Base-by-base conservation (phyloP, 164 flowering plant species). In the Nelumbo lutea region DNA sequence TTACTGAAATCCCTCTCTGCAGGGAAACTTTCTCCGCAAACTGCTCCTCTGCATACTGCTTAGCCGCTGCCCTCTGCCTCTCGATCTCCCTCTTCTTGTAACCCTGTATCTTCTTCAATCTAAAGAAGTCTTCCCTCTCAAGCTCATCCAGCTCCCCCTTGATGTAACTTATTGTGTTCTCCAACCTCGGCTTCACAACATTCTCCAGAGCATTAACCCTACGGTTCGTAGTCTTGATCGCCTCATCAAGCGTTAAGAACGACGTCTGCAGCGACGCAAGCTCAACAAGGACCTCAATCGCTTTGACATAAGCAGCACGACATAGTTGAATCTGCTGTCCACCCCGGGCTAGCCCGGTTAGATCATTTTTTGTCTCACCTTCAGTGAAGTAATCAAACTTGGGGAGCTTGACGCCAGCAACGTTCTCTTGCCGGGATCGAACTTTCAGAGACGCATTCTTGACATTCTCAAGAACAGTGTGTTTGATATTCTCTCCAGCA, bases 201-300 rank as follows among this genome's bases (percentile, higher is more conserved):
- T 88, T 93, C 85, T 93, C 98, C 67, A 93, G 60, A 38, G 98
- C 97, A 81, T 93, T 93, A n/a, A 93, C 98, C 81, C 98, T 84
- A 11, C 98, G 86, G 40, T 93, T 93, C 1, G 98, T 93, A 59
- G 98, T 91, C 83, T 93, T 93, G 71, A 93, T 93, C 2, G 97
- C 98, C 62, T 83, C 97, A 68, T 93, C 98, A 40, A 93, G 93
- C 0, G 98, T 93, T 74, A 93, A 73, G 69, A 93, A 93, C 11
- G 97, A 91, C 1, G 98, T 91, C 70, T 94, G 97, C 45, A 94
- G 95, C 2, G 96, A 88, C 13, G 98, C 98, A 41, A 94, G 92
- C 81, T 94, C 98, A 14, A 94, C 98, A 63, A 94, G 91, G 45
- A 94, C 87, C 78, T 94, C 98, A 57, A 94, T 90, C 0, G 97